Base-by-base conservation (phyloP, 192 early-diverging fungal species). In the Coemansia sp. region DNA sequence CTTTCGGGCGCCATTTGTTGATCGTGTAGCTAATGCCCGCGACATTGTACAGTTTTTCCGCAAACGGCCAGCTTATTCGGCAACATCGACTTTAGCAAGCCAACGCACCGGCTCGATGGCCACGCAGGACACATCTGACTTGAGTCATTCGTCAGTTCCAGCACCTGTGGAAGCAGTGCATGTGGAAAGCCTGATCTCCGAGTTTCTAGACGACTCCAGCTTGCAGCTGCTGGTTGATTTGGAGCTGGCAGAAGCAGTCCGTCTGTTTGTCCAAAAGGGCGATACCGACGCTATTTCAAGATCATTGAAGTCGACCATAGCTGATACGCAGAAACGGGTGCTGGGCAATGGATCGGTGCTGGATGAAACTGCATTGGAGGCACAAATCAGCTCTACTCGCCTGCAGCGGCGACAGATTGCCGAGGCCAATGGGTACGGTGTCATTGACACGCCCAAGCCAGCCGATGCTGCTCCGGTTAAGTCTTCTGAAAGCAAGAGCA, bases 31-130 rank as follows among this genome's bases (percentile, higher is more conserved):
- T 18, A 96, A 96, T 61, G 87, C 91, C 2, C 86, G 86, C 50
- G 93, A 96, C 35, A 86, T 96, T 53, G 69, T 96, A 7, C 81
- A 85, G 47, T 94, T 93, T 68, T 86, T 85, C 61, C 79, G 92
- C 21, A 87, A 80, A 48, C 46, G 23, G 63, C 80, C 10, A 53
- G 70, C 5, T 33, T 15, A 35, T 35, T 35, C 33, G 10, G 33
- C 33, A 35, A 35, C 46, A 2, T 7, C 52, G 37, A 37, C 65
- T 1, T 12, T 31, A 10, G 50, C 14, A 18, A 54, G 37, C 43
- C 38, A 33, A 33, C 56, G 48, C 19, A 28, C 46, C n/a, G 50
- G 26, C 4, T 36, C 61, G 8, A 48, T 19, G 13, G 5, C 18
- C 53, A 57, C 35, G 6, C 35, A 53, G 37, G 72, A 59, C 3